A percentile compares a stretch with the other conserved stretches of the same genome.
Evolutionary conservation across 2,329 filamentous ascomycete species (phyloP).

Genomic region (Seiridium cupressi): DNA sequence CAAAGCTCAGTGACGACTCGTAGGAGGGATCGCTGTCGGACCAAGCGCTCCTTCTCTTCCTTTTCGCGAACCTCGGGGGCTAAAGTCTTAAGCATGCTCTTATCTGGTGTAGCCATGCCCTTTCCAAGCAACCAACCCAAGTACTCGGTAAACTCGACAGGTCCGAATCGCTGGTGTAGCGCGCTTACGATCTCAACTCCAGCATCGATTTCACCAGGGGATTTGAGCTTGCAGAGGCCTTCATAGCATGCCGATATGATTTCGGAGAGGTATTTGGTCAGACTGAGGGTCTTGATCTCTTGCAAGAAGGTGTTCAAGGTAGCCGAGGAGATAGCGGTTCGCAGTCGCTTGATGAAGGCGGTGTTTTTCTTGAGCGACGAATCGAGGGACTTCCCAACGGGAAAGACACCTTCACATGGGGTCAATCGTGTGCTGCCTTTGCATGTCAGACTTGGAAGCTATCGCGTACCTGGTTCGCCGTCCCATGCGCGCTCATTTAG

Average conservation of each 20-base stretch:
- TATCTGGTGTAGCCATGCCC: constrained; percentile 88
- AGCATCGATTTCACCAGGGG: constrained; percentile 85
- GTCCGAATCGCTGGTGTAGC: constrained; percentile 92
- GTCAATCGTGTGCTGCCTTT: constrained; percentile 11
- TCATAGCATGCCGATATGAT: constrained; percentile 96
- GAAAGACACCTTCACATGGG: constrained; percentile 65
- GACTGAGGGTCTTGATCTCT: constrained; percentile 84
- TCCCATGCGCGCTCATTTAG: constrained; percentile 87
- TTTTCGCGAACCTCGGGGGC: constrained; percentile 82
- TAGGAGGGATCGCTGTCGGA: constrained; percentile 80
- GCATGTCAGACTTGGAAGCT: constrained; percentile 5
- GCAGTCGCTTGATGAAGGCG: constrained; percentile 93
- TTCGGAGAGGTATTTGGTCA: constrained; percentile 96
- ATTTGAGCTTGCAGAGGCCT: constrained; percentile 87
- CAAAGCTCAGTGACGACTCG: constrained; percentile 93
- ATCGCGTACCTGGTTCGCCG: constrained; percentile 72
- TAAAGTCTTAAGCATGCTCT: constrained; percentile 74
- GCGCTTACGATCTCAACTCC: constrained; percentile 92
- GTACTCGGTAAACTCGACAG: constrained; percentile 84
- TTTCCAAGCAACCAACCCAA: constrained; percentile 91
- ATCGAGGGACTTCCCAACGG: constrained; percentile 77
- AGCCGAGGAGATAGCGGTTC: constrained; percentile 80
- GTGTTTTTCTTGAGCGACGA: constrained; percentile 98
- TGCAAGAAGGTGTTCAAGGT: constrained; percentile 81
- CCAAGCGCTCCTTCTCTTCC: constrained; percentile 91